These are phyloP conservation scores for Penicillium salamii DNA, from an alignment of 495 filamentous ascomycete species.

Conservation along the genomic window DNA sequence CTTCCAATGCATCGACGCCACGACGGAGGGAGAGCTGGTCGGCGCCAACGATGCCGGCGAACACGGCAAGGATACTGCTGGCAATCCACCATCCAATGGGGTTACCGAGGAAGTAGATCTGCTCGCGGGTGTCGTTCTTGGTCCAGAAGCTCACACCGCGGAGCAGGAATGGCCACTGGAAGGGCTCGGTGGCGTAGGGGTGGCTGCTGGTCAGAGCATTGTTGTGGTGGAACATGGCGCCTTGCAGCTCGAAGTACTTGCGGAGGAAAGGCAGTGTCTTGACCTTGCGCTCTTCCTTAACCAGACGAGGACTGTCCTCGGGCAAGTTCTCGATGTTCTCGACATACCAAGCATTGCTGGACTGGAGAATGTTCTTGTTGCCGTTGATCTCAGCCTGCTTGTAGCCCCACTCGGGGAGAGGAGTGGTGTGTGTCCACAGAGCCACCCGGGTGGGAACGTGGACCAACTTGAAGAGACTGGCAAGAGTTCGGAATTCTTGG, in stretches of 20 bases:
- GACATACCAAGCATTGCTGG: slow-evolving; percentile 91
- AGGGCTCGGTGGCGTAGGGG: slow-evolving; percentile 91
- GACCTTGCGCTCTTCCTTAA: slow-evolving; percentile 69
- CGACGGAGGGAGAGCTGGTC: slow-evolving; percentile 91
- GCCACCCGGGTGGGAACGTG: slow-evolving; percentile 92
- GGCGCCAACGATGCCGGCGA: slow-evolving; percentile 85
- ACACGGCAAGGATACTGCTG: slow-evolving; percentile 87
- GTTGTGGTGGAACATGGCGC: slow-evolving; percentile 99
- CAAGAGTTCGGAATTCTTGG: slow-evolving; percentile 85
- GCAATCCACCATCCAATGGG: slow-evolving; percentile 97
- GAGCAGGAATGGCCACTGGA: slow-evolving; percentile 95
- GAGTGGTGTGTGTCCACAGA: slow-evolving; percentile 96
- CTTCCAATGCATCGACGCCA: slow-evolving; percentile 89
- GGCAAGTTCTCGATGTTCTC: slow-evolving; percentile 84
- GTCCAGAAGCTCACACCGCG: slow-evolving; percentile 99
- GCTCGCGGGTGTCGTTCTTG: slow-evolving; percentile 89
- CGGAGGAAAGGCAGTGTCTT: slow-evolving; percentile 83
- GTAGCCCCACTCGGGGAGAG: slow-evolving; percentile 92
- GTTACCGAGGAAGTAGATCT: slow-evolving; percentile 99
- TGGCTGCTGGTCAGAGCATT: slow-evolving; percentile 95
- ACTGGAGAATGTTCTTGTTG: slow-evolving; percentile 90
- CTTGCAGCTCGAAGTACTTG: slow-evolving; percentile 95
- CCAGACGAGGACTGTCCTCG: slow-evolving; percentile 62
- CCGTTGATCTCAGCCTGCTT: slow-evolving; percentile 99
- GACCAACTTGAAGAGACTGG: slow-evolving; percentile 91